phyloP scores from a whole-genome alignment of 805 yeast genomes.

The Zygoascus flipseniorum region DNA sequence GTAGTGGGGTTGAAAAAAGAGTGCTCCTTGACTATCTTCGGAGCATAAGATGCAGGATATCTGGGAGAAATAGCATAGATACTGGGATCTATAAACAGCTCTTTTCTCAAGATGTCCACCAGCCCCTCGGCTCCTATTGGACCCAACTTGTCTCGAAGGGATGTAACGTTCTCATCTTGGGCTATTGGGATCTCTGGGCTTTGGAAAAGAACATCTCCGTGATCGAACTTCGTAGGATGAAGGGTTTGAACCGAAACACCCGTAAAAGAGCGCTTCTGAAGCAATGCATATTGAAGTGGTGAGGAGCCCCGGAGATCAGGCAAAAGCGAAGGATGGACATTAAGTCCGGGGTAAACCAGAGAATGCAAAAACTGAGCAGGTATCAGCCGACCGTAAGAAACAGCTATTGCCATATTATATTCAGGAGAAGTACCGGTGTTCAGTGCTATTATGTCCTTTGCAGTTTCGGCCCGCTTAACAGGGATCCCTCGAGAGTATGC shows the following conservation, averaged over 20 bases:
- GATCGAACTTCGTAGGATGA: conserved; percentile 81
- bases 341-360: conserved; percentile 60
- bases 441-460: conserved; percentile 14
- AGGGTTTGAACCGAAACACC: conserved; percentile 88
- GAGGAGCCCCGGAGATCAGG: conserved; percentile 82
- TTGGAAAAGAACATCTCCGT: conserved; percentile 61
- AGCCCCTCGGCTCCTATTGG: conserved; percentile 54
- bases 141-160: conserved; percentile 48
- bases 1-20: background rate
- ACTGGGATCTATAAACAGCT: conserved; percentile 20
- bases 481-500: conserved; percentile 11
- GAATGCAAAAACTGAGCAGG: conserved; percentile 48
- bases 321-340: conserved; percentile 86
- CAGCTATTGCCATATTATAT: conserved; percentile 75
- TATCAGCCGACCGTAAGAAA: conserved; percentile 78
- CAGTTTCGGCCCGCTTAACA: conserved; percentile 17
- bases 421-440: conserved; percentile 10
- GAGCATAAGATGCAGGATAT: conserved; percentile 45
- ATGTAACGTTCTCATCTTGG: conserved; percentile 35
- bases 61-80: conserved; percentile 1
- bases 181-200: conserved; percentile 36
- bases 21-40: conserved; percentile 38
- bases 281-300: conserved; percentile 73
- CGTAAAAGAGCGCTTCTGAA: conserved; percentile 52
- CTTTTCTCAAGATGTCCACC: conserved; percentile 33